Conservation (phyloP, 176 grass and related monocot genomes). For the Cenchrus purpureus region DNA sequence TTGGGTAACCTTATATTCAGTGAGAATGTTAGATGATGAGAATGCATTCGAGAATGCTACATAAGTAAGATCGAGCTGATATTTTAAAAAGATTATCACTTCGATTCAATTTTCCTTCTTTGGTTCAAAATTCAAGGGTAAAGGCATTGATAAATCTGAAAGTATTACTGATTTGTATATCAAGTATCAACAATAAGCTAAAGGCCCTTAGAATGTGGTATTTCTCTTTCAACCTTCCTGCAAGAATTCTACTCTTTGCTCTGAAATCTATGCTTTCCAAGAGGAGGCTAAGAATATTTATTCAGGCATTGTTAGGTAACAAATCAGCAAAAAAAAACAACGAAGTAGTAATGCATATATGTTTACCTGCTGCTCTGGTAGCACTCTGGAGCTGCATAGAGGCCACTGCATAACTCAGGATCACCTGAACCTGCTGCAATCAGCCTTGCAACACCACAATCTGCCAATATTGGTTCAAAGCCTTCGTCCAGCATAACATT, state of each 20-base stretch:
- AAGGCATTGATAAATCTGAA: constrained; percentile 8
- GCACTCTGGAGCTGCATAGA: constrained; percentile 81
- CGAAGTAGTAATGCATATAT: not conserved
- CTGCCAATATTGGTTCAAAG: constrained; percentile 69
- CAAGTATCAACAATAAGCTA: constrained; percentile 7
- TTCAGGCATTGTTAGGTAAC: not conserved
- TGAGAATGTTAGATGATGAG: not conserved
- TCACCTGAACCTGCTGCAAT: constrained; percentile 45
- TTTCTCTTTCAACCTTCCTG: not conserved
- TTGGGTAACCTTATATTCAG: not conserved
- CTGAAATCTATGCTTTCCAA: not conserved
- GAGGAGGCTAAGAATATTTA: not conserved
- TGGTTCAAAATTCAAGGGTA: not conserved
- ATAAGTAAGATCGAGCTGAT: not conserved
- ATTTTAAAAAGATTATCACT: not conserved
- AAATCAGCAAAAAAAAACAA: constrained; percentile 13
- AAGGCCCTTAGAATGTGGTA: not conserved
- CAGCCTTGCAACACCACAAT: constrained; percentile 71
- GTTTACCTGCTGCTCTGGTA: constrained; percentile 83
- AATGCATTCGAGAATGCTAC: not conserved
- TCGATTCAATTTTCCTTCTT: not conserved
- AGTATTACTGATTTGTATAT: not conserved
- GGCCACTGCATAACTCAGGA: constrained; percentile 44
- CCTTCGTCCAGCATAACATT: constrained; percentile 92
- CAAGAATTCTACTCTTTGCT: not conserved